phyloP scores from a whole-genome alignment of 1,284 basidiomycete species.

The Sutorius eximius region DNA sequence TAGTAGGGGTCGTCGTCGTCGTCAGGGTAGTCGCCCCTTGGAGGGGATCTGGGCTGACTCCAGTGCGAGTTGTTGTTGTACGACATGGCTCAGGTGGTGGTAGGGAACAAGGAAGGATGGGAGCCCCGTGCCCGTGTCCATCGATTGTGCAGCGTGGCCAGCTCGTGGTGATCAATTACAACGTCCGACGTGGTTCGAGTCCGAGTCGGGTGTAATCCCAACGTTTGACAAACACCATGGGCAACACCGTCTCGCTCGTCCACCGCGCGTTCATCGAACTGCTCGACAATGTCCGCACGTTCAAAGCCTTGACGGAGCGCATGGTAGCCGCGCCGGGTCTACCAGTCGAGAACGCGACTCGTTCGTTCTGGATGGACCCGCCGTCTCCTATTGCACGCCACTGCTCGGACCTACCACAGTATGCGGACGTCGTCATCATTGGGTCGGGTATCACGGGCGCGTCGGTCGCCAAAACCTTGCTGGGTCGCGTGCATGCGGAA shows the following conservation, averaged over 20 bases:
- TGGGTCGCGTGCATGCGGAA: constrained; percentile 38
- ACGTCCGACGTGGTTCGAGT: background rate
- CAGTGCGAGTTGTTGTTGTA: background rate
- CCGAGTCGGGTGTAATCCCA: no score
- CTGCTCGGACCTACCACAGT: constrained; percentile 43
- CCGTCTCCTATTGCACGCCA: constrained; percentile 49
- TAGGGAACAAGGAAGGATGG: background rate
- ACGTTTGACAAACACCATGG: constrained; percentile 15
- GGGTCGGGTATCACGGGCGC: constrained; percentile 73
- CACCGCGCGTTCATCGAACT: constrained; percentile 33
- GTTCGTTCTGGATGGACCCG: constrained; percentile 62
- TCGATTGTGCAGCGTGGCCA: constrained; percentile 9
- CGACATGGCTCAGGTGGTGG: constrained; percentile 2
- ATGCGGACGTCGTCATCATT: constrained; percentile 65
- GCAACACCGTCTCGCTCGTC: constrained; percentile 31
- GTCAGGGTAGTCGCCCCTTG: constrained; percentile 15
- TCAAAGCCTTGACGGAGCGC: constrained; percentile 38
- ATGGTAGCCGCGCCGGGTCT: constrained; percentile 54
- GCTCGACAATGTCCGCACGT: constrained; percentile 23
- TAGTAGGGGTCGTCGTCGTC: constrained; percentile 23
- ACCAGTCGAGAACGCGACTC: constrained; percentile 51
- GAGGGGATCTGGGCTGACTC: background rate
- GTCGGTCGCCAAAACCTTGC: constrained; percentile 52
- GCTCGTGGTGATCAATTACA: background rate
- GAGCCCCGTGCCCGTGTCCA: background rate